Evolutionary conservation across 2,329 filamentous ascomycete species (phyloP), one percentile per base, ranked within the genome.

Genomic region (Colletotrichum gigasporum): DNA sequence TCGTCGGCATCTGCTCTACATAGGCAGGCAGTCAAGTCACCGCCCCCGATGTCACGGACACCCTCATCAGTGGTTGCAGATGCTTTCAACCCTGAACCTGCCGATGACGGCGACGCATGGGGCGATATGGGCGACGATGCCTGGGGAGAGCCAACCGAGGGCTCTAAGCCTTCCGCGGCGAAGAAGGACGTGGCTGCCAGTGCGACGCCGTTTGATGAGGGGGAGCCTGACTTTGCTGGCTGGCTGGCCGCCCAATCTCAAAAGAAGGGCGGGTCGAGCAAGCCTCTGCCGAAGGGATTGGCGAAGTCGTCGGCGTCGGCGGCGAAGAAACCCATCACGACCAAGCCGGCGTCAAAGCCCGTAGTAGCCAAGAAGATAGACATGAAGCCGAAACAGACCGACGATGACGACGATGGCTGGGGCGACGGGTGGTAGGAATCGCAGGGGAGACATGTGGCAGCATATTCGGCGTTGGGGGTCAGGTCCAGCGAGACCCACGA

Each of bases 151-250:
- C 77, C 70, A 35, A 64, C 70, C 47, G 52, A 66, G 63, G 14
- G 71, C 67, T 28, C 68, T 6, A 65, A 62, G 9, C 53, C 37
- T 5, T 24, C 74, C 1, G 32, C 66, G 64, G 73, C 8, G 2
- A 74, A 74, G 50, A 71, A 81, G 28, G 69, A 79, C 14, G 71
- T 75, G 16, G 69, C 73, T 39, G 73, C 71, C 7, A 74, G 74
- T 5, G 71, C 78, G 28, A 79, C 84, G 6, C 84, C 90, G 0
- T 95, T 91, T 68, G 92, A 95, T 63, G 94, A 97, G 70, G 89
- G 91, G 3, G 95, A 99, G 75, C 95, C 95, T 0, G 96, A 98
- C 76, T 98, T 99, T 77, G 95, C 94, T 5, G 94, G 94, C 5
- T 98, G 96, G 94, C 78, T 98, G 20, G 94, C 93, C 11, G 94